Base-by-base conservation (phyloP, 1,139 yeast genomes). In the Eremothecium coryli region DNA sequence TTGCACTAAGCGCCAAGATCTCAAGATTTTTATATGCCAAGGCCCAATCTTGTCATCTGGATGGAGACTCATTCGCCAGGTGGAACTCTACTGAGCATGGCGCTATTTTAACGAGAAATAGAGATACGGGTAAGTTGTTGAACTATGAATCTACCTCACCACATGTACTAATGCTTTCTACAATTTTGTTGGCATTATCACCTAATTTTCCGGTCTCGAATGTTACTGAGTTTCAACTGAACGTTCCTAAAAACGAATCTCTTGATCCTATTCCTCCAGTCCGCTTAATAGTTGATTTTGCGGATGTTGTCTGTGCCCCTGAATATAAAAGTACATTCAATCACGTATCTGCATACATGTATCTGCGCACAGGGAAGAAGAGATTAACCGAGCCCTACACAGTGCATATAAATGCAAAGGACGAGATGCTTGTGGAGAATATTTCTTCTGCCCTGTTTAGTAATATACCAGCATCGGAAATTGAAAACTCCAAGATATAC, bases 351-450 rank as follows among this genome's bases (percentile, higher is more conserved):
- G 90, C 88, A 3, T 76, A 77, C 50, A 63, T 85, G 60, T 80
- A 78, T 51, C 61, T 85, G 47, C 67, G 94, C 52, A 80, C 78
- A 43, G 66, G 72, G 24, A 70, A 70, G 35, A 71, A 68, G 46
- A 67, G 84, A 47, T 64, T 85, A 40, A 81, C 95, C 0, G 95
- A 85, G 60, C 79, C 93, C 0, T 82, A 80, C 61, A 75, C 82
- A 7, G 76, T 82, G 31, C 75, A 73, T 42, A 72, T 85, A 31
- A 61, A 66, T 41, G 66, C 73, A 3, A 75, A 77, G 2, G 69
- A 67, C 38, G 78, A 77, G 38, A 70, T 75, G 36, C 68, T 75
- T 13, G 64, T 76, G 37, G 86, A 81, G 43, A 73, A 75, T 44
- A 66, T 79, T 30, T 74, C 88, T 36, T 86, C 93, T 17, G 93